Percentiles rank a stretch among this genome's conserved stretches.
These are phyloP conservation scores for Candida bentonensis DNA, from an alignment of 805 yeast genomes.

Conservation along the genomic window DNA sequence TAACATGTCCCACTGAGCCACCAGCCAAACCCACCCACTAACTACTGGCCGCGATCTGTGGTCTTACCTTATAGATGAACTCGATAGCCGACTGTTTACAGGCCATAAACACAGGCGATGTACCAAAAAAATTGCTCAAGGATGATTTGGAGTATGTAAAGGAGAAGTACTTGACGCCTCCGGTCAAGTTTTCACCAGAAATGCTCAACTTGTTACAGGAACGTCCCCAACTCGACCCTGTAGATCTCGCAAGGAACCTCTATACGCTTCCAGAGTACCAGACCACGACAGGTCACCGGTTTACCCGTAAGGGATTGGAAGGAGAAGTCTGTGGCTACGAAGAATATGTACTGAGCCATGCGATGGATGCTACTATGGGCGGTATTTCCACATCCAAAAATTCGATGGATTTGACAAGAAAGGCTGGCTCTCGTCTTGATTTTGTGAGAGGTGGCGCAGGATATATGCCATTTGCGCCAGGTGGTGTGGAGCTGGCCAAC, in stretches of 20 bases:
- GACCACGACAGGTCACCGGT: neutral
- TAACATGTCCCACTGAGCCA: too few species aligned
- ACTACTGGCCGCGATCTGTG: too few species aligned
- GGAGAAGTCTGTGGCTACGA: neutral
- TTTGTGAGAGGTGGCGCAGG: constrained; percentile 55
- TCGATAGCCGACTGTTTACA: neutral
- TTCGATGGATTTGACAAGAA: constrained; percentile 60
- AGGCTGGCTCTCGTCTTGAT: constrained; percentile 46
- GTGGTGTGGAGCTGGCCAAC: constrained; percentile 42
- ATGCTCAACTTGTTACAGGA: neutral
- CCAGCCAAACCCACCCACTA: too few species aligned
- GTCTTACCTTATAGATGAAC: too few species aligned
- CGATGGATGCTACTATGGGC: neutral
- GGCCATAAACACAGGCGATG: neutral
- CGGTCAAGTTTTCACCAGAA: neutral
- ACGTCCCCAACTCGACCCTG: neutral
- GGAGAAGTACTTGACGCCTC: neutral
- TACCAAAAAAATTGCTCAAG: neutral
- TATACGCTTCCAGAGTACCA: neutral
- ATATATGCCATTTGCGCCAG: constrained; percentile 84
- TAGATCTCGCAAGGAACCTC: neutral
- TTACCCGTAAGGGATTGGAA: neutral
- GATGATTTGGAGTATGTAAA: neutral
- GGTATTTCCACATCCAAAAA: constrained; percentile 39
- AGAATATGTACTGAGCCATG: neutral